Conservation (phyloP, 1,139 yeast genomes). For the Saccharomyces hybrid region DNA sequence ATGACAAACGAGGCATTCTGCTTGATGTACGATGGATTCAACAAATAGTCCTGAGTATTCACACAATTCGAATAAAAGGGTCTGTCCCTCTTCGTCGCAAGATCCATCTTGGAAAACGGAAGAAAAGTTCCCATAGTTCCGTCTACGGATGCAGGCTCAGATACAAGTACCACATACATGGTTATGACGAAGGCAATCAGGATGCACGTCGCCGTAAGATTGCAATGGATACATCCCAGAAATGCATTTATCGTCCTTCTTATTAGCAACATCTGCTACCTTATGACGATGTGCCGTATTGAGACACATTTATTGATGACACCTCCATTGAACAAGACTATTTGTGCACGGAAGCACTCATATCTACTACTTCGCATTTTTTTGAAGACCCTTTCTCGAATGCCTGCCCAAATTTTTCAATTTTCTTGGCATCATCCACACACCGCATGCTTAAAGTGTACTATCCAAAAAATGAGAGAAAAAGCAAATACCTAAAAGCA, state of each 20-base stretch:
- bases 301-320: not conserved
- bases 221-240: not conserved
- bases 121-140: not conserved
- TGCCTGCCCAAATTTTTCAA: not conserved
- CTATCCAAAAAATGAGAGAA: not conserved
- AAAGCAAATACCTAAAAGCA: not conserved
- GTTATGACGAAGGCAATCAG: slow-evolving; percentile 8
- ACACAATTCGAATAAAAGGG: slow-evolving; percentile 49
- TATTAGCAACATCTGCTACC: not conserved
- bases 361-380: not conserved
- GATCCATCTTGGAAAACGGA: slow-evolving; percentile 15
- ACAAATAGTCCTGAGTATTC: slow-evolving; percentile 32
- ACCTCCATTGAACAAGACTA: not conserved
- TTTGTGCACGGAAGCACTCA: not conserved
- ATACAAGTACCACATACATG: not conserved
- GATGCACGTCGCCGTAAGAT: slow-evolving; percentile 4
- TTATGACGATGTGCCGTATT: not conserved
- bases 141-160: not conserved
- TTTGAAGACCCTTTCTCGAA: not conserved
- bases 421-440: slow-evolving; percentile 1
- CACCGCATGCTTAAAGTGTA: not conserved
- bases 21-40: slow-evolving; percentile 28
- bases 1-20: slow-evolving; percentile 83
- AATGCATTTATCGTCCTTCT: not conserved
- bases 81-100: slow-evolving; percentile 24